Evolutionary conservation across 345 rosid genomes (phyloP), one percentile per base, ranked within the genome.

Genomic region (Gossypium herbaceum): DNA sequence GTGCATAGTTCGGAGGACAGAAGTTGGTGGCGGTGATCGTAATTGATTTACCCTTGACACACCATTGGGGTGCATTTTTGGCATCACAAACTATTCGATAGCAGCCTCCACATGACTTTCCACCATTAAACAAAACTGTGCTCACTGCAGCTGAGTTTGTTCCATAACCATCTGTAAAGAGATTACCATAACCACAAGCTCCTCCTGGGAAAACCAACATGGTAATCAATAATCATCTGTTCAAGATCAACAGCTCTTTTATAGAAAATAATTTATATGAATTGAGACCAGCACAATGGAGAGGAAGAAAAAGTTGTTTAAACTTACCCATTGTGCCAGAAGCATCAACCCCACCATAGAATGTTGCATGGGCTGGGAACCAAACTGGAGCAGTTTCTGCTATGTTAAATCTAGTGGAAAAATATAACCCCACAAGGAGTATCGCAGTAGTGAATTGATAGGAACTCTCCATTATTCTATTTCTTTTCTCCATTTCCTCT

Each of bases 141-240:
- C 94, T 92, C 13, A 92, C 72, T 0, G 92, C 94, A 2, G 91
- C 93, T 0, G 97, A 87, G 68, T 78, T 86, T 76, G 76, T 86
- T 7, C 85, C 90, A 56, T 92, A 92, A 43, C 90, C 93, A 59
- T 88, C 93, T 0, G 86, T 88, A 70, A 86, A 78, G 29, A 92
- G 73, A 75, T 88, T 85, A 10, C 93, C 97, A 72, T 90, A 92
- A 4, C 97, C 97, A 72, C 97, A 92, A 19, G 97, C 94, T 22
- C 93, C 97, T 11, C 92, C 97, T 92, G 84, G 29, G 11, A 64
- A 56, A 11, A 25, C 34, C 51, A 52, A n/a, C 48, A 65, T 16
- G 8, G 16, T 12, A 75, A 57, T 22, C 27, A 57, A 22, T 22
- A 58, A 65, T 7, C 41, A 41, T 17, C 19, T 4, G 19, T 52